phyloP scores from a whole-genome alignment of 495 filamentous ascomycete species.

The Hamigera avellanea region DNA sequence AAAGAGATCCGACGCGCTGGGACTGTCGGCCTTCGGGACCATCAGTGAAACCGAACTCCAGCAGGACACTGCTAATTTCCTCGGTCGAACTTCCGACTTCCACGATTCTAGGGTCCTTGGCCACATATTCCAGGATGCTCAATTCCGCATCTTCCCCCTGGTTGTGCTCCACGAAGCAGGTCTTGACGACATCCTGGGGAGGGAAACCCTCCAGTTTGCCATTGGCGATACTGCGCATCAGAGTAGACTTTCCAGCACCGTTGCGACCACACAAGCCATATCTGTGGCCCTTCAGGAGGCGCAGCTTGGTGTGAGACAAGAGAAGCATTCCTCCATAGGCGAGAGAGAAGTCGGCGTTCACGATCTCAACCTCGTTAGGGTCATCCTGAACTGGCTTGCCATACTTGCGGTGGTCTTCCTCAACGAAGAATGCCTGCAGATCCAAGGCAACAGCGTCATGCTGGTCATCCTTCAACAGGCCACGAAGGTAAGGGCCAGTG shows the following conservation, averaged over 20 bases:
- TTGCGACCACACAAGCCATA: slow-evolving; percentile 97
- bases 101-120: slow-evolving; percentile 71
- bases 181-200: slow-evolving; percentile 75
- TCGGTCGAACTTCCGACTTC: slow-evolving; percentile 49
- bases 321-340: slow-evolving; percentile 98
- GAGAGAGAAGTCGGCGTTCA: slow-evolving; percentile 95
- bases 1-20: slow-evolving; percentile 83
- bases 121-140: slow-evolving; percentile 83
- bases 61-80: slow-evolving; percentile 70
- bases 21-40: slow-evolving; percentile 81
- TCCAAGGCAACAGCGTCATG: slow-evolving; percentile 49
- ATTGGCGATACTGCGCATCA: slow-evolving; percentile 92
- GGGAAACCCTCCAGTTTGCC: slow-evolving; percentile 98
- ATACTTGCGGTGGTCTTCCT: slow-evolving; percentile 76
- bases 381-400: slow-evolving; percentile 77
- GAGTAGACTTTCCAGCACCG: slow-evolving; percentile 93
- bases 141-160: slow-evolving; percentile 94
- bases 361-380: slow-evolving; percentile 82
- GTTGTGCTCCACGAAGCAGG: slow-evolving; percentile 98
- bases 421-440: slow-evolving; percentile 58
- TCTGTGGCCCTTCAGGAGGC: slow-evolving; percentile 86
- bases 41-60: slow-evolving; percentile 86
- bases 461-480: slow-evolving; percentile 48
- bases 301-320: slow-evolving; percentile 90
- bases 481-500: slow-evolving; percentile 62